phyloP scores from a whole-genome alignment of 179 eudicot species.

The Beta macrorhiza region DNA sequence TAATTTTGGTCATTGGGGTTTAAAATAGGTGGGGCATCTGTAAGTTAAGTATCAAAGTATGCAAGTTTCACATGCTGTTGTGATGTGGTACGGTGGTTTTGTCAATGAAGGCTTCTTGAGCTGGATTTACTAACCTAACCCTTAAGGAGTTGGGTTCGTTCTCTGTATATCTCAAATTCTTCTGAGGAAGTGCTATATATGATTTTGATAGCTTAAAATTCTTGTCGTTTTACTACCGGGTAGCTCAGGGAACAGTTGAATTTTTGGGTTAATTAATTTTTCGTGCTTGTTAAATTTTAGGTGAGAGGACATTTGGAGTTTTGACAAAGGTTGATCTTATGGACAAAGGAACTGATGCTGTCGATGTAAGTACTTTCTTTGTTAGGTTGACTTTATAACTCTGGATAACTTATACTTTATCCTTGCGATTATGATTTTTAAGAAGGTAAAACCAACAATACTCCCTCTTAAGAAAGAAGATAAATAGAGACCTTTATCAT shows the following conservation, averaged over 20 bases:
- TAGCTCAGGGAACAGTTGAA: no score
- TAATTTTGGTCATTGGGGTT: neutral
- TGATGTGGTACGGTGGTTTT: neutral
- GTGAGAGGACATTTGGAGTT: slow-evolving; percentile 57
- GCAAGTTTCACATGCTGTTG: neutral
- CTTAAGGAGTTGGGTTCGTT: no score
- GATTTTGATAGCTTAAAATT: no score
- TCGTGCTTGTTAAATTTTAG: slow-evolving; percentile 20
- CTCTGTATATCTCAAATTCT: no score
- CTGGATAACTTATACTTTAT: neutral
- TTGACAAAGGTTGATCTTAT: slow-evolving; percentile 53
- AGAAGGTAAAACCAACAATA: neutral
- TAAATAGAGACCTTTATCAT: neutral
- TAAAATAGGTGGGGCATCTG: neutral
- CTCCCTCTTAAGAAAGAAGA: neutral
- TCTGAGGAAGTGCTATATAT: no score
- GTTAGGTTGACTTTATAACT: neutral
- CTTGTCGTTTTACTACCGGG: no score
- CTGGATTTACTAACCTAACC: no score
- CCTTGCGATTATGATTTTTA: neutral
- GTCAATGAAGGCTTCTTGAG: no score
- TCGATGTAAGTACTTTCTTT: slow-evolving; percentile 38
- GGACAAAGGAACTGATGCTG: slow-evolving; percentile 59
- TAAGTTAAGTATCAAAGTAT: neutral
- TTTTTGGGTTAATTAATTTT: neutral